Percentiles rank a stretch among this genome's conserved stretches.
Evolutionary conservation across 2,329 filamentous ascomycete species (phyloP).

Genomic region (Parascedosporium putredinis): DNA sequence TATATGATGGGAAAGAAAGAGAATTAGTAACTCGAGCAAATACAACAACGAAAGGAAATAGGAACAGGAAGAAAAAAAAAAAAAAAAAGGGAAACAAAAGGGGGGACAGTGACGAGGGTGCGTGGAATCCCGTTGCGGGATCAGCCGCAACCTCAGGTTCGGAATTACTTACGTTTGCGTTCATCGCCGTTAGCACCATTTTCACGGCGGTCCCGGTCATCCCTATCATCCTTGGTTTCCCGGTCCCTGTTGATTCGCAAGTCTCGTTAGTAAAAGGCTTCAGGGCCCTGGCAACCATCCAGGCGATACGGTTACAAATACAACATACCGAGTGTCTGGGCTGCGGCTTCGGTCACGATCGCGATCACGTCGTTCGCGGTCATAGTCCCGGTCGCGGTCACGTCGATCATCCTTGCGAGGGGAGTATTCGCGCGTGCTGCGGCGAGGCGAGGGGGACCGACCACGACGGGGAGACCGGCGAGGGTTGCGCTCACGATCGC

Average conservation of each 20-base stretch:
- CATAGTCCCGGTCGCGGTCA: conserved; percentile 68
- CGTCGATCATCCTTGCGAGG: conserved; percentile 82
- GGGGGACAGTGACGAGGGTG: no score
- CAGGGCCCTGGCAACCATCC: no score
- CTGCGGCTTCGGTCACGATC: conserved; percentile 69
- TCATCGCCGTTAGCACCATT: conserved; percentile 77
- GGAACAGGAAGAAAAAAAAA: no score
- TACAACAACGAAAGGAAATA: no score
- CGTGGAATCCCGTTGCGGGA: no score
- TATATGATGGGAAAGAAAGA: conserved; percentile 15
- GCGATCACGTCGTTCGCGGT: conserved; percentile 63
- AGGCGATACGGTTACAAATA: background rate
- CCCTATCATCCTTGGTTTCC: conserved; percentile 54
- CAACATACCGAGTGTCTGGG: conserved; percentile 48
- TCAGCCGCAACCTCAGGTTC: no score
- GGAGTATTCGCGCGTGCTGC: conserved; percentile 68
- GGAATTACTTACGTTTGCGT: conserved; percentile 50
- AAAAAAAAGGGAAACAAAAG: no score
- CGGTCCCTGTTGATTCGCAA: conserved; percentile 42
- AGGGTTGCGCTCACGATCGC: conserved; percentile 55
- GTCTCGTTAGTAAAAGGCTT: no score
- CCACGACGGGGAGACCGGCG: conserved; percentile 54
- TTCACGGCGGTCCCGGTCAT: conserved; percentile 65
- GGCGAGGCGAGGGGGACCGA: conserved; percentile 69
- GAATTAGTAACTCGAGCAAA: no score